A percentile compares a stretch with the other conserved stretches of the same genome.
Conservation (phyloP, 169 alveolate species). For the Plasmodium coatneyi region DNA sequence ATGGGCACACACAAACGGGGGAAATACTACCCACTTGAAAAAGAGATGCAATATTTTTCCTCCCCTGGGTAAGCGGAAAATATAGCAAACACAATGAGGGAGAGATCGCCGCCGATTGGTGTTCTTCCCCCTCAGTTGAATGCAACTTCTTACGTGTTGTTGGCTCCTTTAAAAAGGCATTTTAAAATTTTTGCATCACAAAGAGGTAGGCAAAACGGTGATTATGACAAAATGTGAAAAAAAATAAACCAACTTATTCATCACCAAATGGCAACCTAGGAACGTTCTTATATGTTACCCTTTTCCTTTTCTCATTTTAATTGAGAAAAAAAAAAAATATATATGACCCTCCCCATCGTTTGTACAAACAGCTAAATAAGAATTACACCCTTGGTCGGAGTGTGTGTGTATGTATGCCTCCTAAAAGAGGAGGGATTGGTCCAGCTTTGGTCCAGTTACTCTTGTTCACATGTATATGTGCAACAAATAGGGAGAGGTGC, state of each 20-base stretch:
- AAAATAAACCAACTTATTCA: not conserved
- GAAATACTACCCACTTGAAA: not conserved
- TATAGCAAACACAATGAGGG: not conserved
- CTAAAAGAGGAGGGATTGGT: not conserved
- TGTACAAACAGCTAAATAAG: not conserved
- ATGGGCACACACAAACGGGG: not conserved
- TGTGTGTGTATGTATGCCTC: not conserved
- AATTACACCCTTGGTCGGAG: not conserved
- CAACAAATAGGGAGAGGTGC: not conserved
- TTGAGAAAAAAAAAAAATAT: not conserved
- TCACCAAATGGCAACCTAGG: not conserved
- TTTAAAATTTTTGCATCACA: not conserved
- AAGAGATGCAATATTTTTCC: not conserved
- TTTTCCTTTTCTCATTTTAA: not conserved
- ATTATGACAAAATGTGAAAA: not conserved
- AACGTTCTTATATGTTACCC: not conserved
- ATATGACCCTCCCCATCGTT: not conserved
- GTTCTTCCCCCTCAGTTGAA: not conserved
- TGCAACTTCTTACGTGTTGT: not conserved
- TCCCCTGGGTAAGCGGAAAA: not conserved
- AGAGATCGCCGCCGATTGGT: not conserved
- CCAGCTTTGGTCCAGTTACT: not conserved
- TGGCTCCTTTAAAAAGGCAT: not conserved
- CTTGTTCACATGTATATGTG: not conserved
- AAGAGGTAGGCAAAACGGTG: not conserved